Base-by-base conservation (phyloP, 169 alveolate genomes). In the Plasmodium gonderi region DNA sequence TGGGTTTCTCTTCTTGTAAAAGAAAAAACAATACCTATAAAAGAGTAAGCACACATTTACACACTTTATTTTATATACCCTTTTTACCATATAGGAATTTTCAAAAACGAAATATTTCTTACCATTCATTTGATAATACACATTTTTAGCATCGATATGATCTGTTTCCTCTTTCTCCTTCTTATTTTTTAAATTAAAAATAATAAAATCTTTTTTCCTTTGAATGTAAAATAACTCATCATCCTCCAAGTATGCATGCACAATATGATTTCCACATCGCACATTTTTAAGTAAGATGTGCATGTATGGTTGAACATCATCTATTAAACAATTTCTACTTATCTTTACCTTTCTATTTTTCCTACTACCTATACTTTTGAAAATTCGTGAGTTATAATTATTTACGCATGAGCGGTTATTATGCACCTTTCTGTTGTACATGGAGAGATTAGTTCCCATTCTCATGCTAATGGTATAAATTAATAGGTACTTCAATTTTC, bases 11-110 rank as follows among this genome's bases (percentile, higher is more conserved):
- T 60, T 40, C 40, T 23, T 60, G 49, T 87, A 87, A 87, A 87
- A 87, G 44, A 87, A 87, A 87, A 75, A 87, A n/a, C 93, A 87
- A 23, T 76, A 76, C 79, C 93, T 75, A 40, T 87, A 68, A 75
- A 87, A 87, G 44, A 87, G 51, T 44, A 87, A n/a, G 38, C 93
- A 87, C 42, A 87, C 12, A n/a, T 75, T 87, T 9, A 87, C 68
- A 67, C 49, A 87, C 40, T 76, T 54, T 60, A 87, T 87, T 76
- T 87, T 87, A 60, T 75, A 87, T n/a, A 60, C 33, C 79, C 79
- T 87, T 78, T 65, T 87, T 87, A 67, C 40, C n/a, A 0, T 75
- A 65, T 87, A 87, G 14, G 31, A 42, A 60, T 76, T 76, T 20
- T 87, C 90, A 31, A 75, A 78, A 76, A 87, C 93, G 26, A 20